Percentiles rank a stretch among this genome's conserved stretches.
phyloP scores from a whole-genome alignment of 1,284 basidiomycete species.

The Peniophora sp. region DNA sequence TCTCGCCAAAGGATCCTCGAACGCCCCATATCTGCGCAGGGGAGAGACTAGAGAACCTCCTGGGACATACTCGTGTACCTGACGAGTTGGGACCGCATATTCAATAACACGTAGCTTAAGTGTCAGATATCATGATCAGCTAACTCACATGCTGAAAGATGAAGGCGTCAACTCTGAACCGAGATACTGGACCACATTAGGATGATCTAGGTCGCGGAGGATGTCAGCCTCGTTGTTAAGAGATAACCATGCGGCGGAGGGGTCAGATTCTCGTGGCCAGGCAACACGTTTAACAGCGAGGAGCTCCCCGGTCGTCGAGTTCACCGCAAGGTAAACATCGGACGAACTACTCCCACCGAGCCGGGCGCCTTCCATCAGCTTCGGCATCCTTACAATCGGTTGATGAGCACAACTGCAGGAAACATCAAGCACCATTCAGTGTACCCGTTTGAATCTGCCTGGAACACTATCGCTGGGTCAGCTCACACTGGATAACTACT shows the following conservation, averaged over 20 bases:
- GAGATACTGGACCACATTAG: conserved; percentile 67
- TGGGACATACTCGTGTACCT: conserved; percentile 63
- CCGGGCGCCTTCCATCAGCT: too few species aligned
- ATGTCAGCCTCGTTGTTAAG: conserved; percentile 60
- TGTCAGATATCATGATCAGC: conserved; percentile 1
- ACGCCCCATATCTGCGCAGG: conserved; percentile 57
- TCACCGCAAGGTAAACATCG: conserved; percentile 66
- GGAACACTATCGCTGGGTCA: too few species aligned
- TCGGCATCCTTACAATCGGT: too few species aligned
- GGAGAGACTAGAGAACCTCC: conserved; percentile 70
- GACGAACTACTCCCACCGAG: too few species aligned
- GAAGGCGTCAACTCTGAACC: conserved; percentile 58
- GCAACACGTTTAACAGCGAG: conserved; percentile 83
- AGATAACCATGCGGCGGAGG: conserved; percentile 44
- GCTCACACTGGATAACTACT: too few species aligned
- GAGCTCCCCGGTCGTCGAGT: conserved; percentile 70
- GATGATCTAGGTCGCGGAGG: conserved; percentile 63
- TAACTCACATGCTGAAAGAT: conserved; percentile 49
- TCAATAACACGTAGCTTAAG: conserved; percentile 17
- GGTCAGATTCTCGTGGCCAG: conserved; percentile 43
- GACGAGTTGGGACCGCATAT: conserved; percentile 20
- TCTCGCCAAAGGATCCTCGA: conserved; percentile 63
- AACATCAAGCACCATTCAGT: too few species aligned
- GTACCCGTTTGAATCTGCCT: too few species aligned
- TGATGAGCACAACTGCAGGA: too few species aligned